Evolutionary conservation across 768 basidiomycete genomes (phyloP), one percentile per base, ranked within the genome.

Genomic region (Lactifluus volemus): DNA sequence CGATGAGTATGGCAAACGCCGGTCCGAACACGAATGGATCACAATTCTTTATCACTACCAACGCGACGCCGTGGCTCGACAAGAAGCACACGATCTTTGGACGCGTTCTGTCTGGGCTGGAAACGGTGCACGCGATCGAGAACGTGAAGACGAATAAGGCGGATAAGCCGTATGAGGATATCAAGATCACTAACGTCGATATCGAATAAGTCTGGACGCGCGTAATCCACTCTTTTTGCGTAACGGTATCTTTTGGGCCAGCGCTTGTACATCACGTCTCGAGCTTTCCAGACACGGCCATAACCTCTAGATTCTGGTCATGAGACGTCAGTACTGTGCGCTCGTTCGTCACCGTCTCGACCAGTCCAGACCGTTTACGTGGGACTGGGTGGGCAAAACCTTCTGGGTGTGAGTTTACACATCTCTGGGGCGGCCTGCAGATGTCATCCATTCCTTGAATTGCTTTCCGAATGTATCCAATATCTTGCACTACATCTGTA

Each of bases 21-120:
- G 95, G 94, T 4, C 85, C 91, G 7, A 76, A 74, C 49, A 97
- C 95, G 39, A 98, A 98, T 70, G 96, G 94, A 0, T 94, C 91
- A 2, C 96, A 99, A 70, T 99, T 98, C 78, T 99, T 98, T 77
- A 92, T 98, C 71, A 98, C 95, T 8, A 97, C 94, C 5, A 94
- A 86, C 2, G 88, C 94, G 7, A 92, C 90, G 8, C 91, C 93
- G 7, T 96, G 92, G 92, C 75, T 96, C 63, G 92, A 97, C 73
- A 87, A 83, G 72, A 92, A 91, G 67, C 87, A 90, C 70, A 96
- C 92, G 0, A 89, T 98, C 66, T 98, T 98, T 67, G 96, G 95
- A 1, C 83, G 93, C 25, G 91, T 91, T 12, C 76, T 88, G 39
- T 84, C 85, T 4, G 95, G 96, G 5, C 76, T 96, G 53, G 95